Base-by-base conservation (phyloP, 2,329 filamentous ascomycete species). In the Cladosporium halotolerans region DNA sequence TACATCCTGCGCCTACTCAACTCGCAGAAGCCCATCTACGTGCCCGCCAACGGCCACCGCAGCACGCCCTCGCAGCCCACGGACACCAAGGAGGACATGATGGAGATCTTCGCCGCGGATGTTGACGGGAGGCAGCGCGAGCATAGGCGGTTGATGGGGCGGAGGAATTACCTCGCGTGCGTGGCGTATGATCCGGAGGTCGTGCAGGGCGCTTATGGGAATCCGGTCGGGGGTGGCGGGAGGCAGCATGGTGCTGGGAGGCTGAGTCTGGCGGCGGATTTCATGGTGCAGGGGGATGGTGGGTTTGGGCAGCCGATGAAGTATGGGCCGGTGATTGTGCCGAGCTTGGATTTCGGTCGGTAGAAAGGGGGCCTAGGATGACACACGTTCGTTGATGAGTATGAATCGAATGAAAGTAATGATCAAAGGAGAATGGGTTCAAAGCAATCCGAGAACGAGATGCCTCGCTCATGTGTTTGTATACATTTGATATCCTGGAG, bases 11-110 rank as follows among this genome's bases (percentile, higher is more conserved):
- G 95, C 70, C 81, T 99, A 66, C 83, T 99, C n/a, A 90, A 97
- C 77, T 93, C 87, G 76, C 92, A 91, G 73, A 93, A 92, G 70
- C 82, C 88, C 36, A 82, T 97, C 28, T 99, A 96, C 70, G 79
- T 99, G 52, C 93, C 93, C 0, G 79, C 81, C 52, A 99, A 99
- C 70, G 92, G 92, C n/a, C 81, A 84, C 61, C 77, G 82, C 58
- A 80, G 76, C 55, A 78, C 79, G 1, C 55, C 61, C 41, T 52
- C 51, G 19, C 39, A 43, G 10, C 84, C 86, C 1, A 86, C 85
- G 1, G 93, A 99, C 69, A 99, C 93, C 44, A 97, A 99, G 72
- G 93, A 99, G 71, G 93, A 99, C 72, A 99, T 99, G 93, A 95
- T 99, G 88, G 93, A 99, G 75, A 95, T 99, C 61, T 99, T 99